A percentile compares a stretch with the other conserved stretches of the same genome.
Conservation (phyloP, 495 filamentous ascomycete genomes). For the Daldinia grandis region DNA sequence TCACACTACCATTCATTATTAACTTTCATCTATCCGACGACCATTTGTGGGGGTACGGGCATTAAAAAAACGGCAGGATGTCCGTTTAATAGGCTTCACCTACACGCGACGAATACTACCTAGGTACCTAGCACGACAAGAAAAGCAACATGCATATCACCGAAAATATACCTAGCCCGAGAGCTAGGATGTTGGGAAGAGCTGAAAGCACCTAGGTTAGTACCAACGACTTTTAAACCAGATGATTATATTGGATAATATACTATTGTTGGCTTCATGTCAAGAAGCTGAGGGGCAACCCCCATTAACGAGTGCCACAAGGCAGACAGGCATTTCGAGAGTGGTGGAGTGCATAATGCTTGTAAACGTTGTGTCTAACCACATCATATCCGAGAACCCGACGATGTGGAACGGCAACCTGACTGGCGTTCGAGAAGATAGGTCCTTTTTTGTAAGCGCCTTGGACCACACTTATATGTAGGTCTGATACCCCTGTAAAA, state of each 20-base stretch:
- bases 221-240: neutral
- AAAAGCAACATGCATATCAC: neutral
- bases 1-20: neutral
- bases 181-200: neutral
- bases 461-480: neutral
- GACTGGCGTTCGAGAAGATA: neutral
- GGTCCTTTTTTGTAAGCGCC: constrained; percentile 2
- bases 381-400: neutral
- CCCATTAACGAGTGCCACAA: neutral
- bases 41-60: too few species aligned
- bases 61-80: too few species aligned
- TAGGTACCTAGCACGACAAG: too few species aligned
- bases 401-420: neutral
- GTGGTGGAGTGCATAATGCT: neutral
- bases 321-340: neutral
- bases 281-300: neutral
- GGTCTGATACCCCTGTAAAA: constrained; percentile 16
- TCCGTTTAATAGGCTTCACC: too few species aligned
- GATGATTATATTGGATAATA: neutral
- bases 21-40: neutral
- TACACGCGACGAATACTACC: too few species aligned
- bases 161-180: neutral
- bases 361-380: neutral
- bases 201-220: neutral
- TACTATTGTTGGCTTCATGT: neutral